Base-by-base conservation (phyloP, 805 yeast genomes). In the Hanseniaspora thailandica region DNA sequence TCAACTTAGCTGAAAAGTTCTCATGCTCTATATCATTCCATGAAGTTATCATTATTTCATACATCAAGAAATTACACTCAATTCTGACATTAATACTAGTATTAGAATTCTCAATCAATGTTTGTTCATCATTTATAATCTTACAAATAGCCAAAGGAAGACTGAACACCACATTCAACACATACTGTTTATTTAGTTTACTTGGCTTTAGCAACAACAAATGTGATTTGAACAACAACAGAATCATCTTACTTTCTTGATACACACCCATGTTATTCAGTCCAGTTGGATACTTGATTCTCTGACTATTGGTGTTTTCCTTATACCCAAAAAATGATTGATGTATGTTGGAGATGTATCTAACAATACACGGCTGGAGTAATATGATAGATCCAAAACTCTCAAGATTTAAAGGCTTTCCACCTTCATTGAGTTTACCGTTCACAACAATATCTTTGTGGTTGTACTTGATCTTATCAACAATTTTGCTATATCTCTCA, bases 331-430 rank as follows among this genome's bases (percentile, higher is more conserved):
- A 38, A 15, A 38, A 38, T 2, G 41, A 13, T 13, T 38, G 41
- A 4, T 38, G 41, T 12, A 5, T 20, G 4, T 22, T 38, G 17
- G 45, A 7, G 1, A 41, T n/a, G 19, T 41, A 41, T 41, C 45
- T 41, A 5, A 41, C n/a, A 13, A 41, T 41, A 26, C 45, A 41
- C 1, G 47, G 53, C 9, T 40, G 46, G 4, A 49, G 35, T 12
- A 49, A 4, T 20, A 49, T 40, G 4, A 49, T 49, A 5, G 53
- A 30, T 12, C 53, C 53, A 49, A 49, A 49, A 25, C 20, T 49
- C 8, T 33, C 22, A 5, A 49, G 19, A 6, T 49, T 41, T 22
- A 33, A 22, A 6, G 34, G 35, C 15, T 9, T 9, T 31, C 3
- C n/a, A 5, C 38, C 2, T 20, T 33, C 31, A 23, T 38, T 22